Percentiles rank a stretch among this genome's conserved stretches.
These are phyloP conservation scores for Brasenia schreberi DNA, from an alignment of 164 flowering plant genomes.

Conservation along the genomic window DNA sequence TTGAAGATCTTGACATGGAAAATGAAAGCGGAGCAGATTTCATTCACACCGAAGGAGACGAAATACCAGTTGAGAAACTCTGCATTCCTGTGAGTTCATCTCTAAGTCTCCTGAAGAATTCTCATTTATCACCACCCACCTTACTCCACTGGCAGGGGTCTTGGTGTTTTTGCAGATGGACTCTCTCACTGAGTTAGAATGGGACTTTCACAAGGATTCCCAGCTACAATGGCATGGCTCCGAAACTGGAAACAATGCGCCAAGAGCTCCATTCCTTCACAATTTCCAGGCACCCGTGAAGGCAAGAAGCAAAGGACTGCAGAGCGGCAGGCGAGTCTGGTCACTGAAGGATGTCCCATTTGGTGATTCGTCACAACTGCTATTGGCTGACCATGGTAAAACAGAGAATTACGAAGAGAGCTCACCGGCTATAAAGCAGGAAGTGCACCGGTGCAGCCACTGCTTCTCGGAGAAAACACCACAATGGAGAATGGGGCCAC, in stretches of 20 bases:
- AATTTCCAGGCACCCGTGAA: neutral
- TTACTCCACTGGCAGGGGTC: neutral
- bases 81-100: neutral
- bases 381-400: neutral
- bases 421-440: neutral
- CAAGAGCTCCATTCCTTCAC: neutral
- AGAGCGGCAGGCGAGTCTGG: neutral
- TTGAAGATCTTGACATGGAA: neutral
- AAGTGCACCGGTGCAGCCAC: slow-evolving; percentile 53
- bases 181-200: neutral
- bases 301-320: slow-evolving; percentile 2
- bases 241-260: neutral
- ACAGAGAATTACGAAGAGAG: neutral
- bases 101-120: neutral
- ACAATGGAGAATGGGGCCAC: slow-evolving; percentile 87
- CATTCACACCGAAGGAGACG: neutral
- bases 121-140: neutral
- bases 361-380: neutral
- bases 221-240: neutral
- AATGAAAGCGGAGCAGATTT: neutral
- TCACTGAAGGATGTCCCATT: neutral
- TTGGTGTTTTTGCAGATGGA: neutral
- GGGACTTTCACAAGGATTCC: neutral
- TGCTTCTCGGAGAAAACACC: slow-evolving; percentile 78
- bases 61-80: neutral